phyloP scores from a whole-genome alignment of 2,329 filamentous ascomycete genomes.

The Fonsecaea monophora region DNA sequence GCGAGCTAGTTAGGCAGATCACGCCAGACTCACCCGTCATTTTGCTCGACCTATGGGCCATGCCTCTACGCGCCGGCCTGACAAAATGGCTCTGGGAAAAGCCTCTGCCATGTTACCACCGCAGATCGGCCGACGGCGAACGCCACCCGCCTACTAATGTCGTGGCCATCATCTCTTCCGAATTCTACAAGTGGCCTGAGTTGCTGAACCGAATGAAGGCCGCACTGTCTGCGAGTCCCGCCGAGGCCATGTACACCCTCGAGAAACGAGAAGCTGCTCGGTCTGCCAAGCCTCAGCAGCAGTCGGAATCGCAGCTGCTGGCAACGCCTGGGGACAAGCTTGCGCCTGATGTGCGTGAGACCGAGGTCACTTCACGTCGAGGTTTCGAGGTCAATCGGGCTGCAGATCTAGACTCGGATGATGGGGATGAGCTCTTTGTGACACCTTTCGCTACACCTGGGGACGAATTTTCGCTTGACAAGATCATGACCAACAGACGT shows the following conservation, averaged over 20 bases:
- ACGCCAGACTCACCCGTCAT: constrained; percentile 70
- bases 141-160: constrained; percentile 53
- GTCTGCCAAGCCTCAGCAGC: constrained; percentile 5
- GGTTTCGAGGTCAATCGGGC: constrained; percentile 1
- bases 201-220: constrained; percentile 74
- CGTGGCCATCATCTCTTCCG: constrained; percentile 75
- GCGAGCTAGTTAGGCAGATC: constrained; percentile 68
- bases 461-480: constrained; percentile 10
- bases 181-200: constrained; percentile 78
- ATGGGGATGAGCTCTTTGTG: constrained; percentile 12
- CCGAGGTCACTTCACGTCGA: constrained; percentile 6
- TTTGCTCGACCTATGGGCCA: constrained; percentile 81
- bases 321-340: constrained; percentile 19
- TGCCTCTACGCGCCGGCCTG: constrained; percentile 70
- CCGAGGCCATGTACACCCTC: constrained; percentile 36
- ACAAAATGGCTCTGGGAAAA: constrained; percentile 71
- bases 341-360: neutral
- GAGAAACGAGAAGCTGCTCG: constrained; percentile 21
- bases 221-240: constrained; percentile 65
- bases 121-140: constrained; percentile 49
- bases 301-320: constrained; percentile 13
- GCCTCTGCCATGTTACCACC: constrained; percentile 72
- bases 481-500: constrained; percentile 10
- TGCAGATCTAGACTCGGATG: constrained; percentile 15
- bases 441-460: constrained; percentile 10